phyloP scores from a whole-genome alignment of 345 rosid genomes.

The Syzygium aromaticum region DNA sequence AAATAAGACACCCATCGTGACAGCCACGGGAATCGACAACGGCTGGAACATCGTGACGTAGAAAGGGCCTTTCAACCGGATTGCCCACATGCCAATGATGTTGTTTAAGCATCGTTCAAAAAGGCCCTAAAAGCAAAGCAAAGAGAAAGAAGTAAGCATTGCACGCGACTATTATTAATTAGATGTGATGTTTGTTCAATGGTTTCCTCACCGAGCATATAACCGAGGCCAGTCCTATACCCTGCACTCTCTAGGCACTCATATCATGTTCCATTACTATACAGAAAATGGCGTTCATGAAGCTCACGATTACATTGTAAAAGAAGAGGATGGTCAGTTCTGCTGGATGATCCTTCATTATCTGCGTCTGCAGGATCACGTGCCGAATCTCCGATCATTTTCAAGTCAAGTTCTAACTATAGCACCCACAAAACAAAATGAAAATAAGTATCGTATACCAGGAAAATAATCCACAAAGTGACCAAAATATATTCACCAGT shows the following conservation, averaged over 20 bases:
- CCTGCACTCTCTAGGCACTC: conserved; percentile 1
- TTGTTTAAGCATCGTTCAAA: neutral
- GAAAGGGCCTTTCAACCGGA: conserved; percentile 5
- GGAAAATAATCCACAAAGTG: conserved; percentile 19
- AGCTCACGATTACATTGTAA: conserved; percentile 13
- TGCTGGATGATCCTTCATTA: conserved; percentile 17
- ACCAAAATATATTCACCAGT: conserved; percentile 13
- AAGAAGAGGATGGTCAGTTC: conserved; percentile 22
- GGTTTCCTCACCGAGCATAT: conserved; percentile 2
- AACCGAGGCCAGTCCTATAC: neutral
- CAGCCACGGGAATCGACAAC: conserved; percentile 1
- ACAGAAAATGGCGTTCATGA: conserved; percentile 13
- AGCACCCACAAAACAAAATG: neutral
- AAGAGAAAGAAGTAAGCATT: neutral
- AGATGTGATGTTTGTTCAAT: neutral
- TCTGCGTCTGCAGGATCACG: conserved; percentile 8
- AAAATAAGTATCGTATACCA: neutral
- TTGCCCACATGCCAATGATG: neutral
- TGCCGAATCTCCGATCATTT: neutral
- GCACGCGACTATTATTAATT: neutral
- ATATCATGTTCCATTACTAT: neutral
- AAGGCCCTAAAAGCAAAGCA: neutral
- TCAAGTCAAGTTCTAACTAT: neutral
- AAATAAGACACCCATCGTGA: conserved; percentile 1
- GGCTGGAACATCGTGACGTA: conserved; percentile 5